These are phyloP conservation scores for Penicillium digitatum DNA, from an alignment of 2,329 filamentous ascomycete species.

Conservation along the genomic window DNA sequence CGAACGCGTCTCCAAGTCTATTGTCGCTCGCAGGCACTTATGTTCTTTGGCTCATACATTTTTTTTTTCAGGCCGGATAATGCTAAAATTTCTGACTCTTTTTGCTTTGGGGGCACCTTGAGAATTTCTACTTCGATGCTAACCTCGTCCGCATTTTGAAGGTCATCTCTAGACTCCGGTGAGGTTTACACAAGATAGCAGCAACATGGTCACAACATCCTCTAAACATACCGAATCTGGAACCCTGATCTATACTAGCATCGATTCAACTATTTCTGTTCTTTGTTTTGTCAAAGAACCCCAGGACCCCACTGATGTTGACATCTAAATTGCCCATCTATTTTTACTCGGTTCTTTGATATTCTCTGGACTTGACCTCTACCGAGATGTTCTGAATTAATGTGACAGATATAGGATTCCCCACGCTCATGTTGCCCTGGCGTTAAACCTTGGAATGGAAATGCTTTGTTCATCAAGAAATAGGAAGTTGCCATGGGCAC, in stretches of 20 bases:
- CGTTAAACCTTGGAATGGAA: background rate
- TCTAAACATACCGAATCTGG: background rate
- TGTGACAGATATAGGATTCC: conserved; percentile 2
- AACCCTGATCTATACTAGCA: background rate
- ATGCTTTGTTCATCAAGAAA: conserved; percentile 1
- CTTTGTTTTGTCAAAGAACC: background rate
- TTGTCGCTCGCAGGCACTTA: background rate
- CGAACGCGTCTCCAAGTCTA: background rate
- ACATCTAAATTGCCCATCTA: background rate
- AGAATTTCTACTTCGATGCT: background rate
- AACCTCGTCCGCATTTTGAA: background rate
- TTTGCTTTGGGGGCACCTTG: background rate
- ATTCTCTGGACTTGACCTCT: background rate
- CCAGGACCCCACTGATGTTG: background rate
- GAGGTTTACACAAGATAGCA: background rate
- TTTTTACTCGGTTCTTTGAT: background rate
- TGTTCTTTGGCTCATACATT: background rate
- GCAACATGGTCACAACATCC: background rate
- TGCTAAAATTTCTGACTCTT: background rate
- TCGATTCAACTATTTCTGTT: background rate
- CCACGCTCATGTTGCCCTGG: background rate
- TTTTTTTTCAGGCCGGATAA: background rate
- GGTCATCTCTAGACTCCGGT: background rate
- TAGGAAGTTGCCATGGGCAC: background rate
- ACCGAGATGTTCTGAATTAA: background rate